Evolutionary conservation across 2,329 filamentous ascomycete species (phyloP).

Genomic region (Pseudophaeomoniella oleicola): DNA sequence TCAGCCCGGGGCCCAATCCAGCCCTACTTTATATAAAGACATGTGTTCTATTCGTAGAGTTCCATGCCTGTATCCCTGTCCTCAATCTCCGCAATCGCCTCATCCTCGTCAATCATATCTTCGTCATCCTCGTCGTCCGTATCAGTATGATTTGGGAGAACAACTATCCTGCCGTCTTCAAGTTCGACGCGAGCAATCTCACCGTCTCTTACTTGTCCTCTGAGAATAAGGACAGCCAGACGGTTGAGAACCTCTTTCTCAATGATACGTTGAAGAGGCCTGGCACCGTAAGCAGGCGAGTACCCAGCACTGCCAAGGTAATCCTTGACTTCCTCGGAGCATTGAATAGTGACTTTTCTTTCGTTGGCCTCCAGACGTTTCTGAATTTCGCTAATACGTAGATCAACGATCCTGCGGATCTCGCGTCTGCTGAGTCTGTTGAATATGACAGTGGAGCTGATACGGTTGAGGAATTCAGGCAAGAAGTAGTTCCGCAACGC

Average conservation of each 20-base stretch:
- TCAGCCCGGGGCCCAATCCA: no score
- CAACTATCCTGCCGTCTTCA: slow-evolving; percentile 62
- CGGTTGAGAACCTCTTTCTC: slow-evolving; percentile 95
- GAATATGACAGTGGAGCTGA: slow-evolving; percentile 93
- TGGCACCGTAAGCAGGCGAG: slow-evolving; percentile 85
- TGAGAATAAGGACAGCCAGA: slow-evolving; percentile 78
- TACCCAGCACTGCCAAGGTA: slow-evolving; percentile 87
- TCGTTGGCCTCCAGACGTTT: slow-evolving; percentile 74
- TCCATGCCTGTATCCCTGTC: slow-evolving; percentile 43
- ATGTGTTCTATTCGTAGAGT: slow-evolving; percentile 45
- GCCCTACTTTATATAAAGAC: no score
- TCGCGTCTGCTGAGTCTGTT: slow-evolving; percentile 82
- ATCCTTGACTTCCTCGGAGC: slow-evolving; percentile 74
- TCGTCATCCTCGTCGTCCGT: slow-evolving; percentile 52
- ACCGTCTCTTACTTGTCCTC: slow-evolving; percentile 71
- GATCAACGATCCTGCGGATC: slow-evolving; percentile 90
- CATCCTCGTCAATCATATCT: slow-evolving; percentile 62
- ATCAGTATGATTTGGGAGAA: slow-evolving; percentile 68
- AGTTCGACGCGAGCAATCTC: slow-evolving; percentile 70
- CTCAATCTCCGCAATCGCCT: slow-evolving; percentile 58
- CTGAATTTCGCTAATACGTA: slow-evolving; percentile 79
- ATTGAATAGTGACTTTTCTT: slow-evolving; percentile 71
- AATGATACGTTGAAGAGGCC: slow-evolving; percentile 76
- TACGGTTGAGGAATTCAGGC: slow-evolving; percentile 96
- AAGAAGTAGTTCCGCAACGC: slow-evolving; percentile 91